Base-by-base conservation (phyloP, 768 basidiomycete genomes). In the Aureoboletus auriporus region DNA sequence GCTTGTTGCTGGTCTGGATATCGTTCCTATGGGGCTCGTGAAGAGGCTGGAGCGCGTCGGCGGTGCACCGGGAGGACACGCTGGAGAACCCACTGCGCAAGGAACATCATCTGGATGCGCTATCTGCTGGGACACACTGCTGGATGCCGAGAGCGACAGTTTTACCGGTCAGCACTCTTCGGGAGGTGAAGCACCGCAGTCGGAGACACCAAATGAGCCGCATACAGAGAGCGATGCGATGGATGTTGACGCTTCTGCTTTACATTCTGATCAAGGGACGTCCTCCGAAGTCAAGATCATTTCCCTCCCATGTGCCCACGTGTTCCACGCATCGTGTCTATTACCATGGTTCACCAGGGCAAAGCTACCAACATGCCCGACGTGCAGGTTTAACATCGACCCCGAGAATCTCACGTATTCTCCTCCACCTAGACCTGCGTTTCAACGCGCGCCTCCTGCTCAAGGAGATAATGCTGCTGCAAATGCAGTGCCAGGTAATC, bases 321-420 rank as follows among this genome's bases (percentile, higher is more conserved):
- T 87, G 44, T 91, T 90, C 70, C 89, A 91, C 55, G 77, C 85
- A 1, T 73, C 80, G 0, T 91, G 89, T 65, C 76, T 91, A 31
- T 62, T 86, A 9, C 89, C 89, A 1, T 91, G 89, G 89, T 91
- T 91, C 64, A 80, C 88, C 4, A 74, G 85, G 49, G 84, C 87
- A 10, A 75, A 73, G 37, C 84, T 86, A 54, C 89, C 89, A 16
- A 90, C 89, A 2, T 91, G 89, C 55, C 89, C 89, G 0, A 86
- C 86, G 0, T 91, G 89, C 66, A 71, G 89, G 53, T 91, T 91
- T 58, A 83, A 91, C 54, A 78, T 91, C 46, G 89, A 91, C 59
- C 89, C 89, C 0, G 82, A 88, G 47, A 83, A 83, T 48, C 64
- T 89, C 39, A 88, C 86, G 0, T 80, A 72, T 46, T 56, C 57